Conservation (phyloP, 495 filamentous ascomycete genomes). For the Aspergillus sclerotiicarbonarius region DNA sequence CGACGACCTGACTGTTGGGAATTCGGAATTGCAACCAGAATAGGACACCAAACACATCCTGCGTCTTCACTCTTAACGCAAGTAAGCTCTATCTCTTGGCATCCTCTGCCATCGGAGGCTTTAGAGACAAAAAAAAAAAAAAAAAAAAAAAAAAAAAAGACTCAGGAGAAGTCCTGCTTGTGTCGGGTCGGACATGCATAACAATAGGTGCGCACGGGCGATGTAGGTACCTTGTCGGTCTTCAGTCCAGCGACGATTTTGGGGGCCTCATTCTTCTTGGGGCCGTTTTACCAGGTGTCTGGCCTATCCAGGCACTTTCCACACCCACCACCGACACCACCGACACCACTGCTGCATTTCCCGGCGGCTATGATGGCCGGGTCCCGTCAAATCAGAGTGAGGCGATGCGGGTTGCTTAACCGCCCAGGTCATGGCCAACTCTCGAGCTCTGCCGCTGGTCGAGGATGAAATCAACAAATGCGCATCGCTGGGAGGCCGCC, state of each 20-base stretch:
- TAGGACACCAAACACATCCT: not conserved
- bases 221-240: not conserved
- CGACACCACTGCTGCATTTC: not conserved
- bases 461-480: not conserved
- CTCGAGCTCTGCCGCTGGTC: not conserved
- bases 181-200: not conserved
- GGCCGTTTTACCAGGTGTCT: not conserved
- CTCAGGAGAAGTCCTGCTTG: not conserved
- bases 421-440: not conserved
- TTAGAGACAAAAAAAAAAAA: too few species aligned
- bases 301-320: not conserved
- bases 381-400: not conserved
- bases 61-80: not conserved
- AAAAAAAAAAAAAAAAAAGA: too few species aligned
- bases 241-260: not conserved
- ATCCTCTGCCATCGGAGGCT: not conserved
- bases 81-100: not conserved
- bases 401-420: slow-evolving; percentile 1
- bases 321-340: not conserved
- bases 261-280: not conserved
- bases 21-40: not conserved
- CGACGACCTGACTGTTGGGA: not conserved
- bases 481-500: not conserved
- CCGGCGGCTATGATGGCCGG: slow-evolving; percentile 6
- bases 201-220: not conserved